phyloP scores from a whole-genome alignment of 2,329 filamentous ascomycete species.

The Lecanicillium sp. region DNA sequence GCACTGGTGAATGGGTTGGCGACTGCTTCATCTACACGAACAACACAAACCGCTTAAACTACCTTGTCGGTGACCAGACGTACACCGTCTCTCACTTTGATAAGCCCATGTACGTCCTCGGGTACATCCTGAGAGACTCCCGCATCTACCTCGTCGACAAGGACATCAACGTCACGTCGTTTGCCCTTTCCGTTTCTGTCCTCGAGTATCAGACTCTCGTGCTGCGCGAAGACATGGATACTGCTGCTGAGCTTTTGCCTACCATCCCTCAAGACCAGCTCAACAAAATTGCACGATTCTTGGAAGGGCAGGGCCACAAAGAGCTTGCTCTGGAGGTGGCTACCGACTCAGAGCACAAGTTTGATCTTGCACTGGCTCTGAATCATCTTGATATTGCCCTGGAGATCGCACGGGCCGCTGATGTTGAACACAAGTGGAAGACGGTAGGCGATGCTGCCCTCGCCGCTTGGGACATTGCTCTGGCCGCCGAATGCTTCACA shows the following conservation, averaged over 20 bases:
- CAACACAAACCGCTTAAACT: conserved; percentile 92
- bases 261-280: conserved; percentile 87
- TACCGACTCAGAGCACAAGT: conserved; percentile 92
- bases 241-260: conserved; percentile 74
- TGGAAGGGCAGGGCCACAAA: conserved; percentile 96
- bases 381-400: conserved; percentile 80
- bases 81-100: conserved; percentile 98
- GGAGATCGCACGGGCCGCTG: conserved; percentile 71
- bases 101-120: conserved; percentile 86
- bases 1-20: conserved; percentile 94
- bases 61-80: conserved; percentile 94
- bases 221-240: conserved; percentile 86
- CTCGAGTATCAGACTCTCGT: conserved; percentile 97
- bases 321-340: conserved; percentile 91
- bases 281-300: conserved; percentile 95
- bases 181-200: conserved; percentile 81
- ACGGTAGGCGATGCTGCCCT: conserved; percentile 89
- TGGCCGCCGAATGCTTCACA: conserved; percentile 89
- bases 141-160: conserved; percentile 93
- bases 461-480: conserved; percentile 72
- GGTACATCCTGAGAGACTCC: conserved; percentile 93
- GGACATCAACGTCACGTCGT: conserved; percentile 86
- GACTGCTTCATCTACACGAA: conserved; percentile 99
- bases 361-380: conserved; percentile 79
- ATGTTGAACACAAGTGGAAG: conserved; percentile 98